Conservation (phyloP, 2,329 filamentous ascomycete species). For the Diaporthe eres region DNA sequence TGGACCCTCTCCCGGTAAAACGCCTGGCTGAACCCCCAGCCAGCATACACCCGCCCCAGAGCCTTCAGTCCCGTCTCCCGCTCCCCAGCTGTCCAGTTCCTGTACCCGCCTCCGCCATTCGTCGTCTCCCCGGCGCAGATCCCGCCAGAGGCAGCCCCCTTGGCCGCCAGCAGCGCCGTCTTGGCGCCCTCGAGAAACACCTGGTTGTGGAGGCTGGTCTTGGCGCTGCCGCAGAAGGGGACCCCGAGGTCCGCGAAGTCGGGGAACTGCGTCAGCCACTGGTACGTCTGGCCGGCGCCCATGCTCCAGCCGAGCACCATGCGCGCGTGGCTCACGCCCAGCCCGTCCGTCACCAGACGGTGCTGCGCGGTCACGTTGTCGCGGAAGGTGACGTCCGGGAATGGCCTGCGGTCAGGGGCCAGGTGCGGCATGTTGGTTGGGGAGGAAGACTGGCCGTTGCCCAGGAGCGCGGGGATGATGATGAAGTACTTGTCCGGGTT, state of each 20-base stretch:
- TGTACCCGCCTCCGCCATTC: conserved; percentile 9
- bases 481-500: conserved; percentile 68
- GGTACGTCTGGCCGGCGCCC: conserved; percentile 68
- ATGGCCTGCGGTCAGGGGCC: conserved; percentile 49
- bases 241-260: conserved; percentile 62
- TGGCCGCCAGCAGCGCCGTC: conserved; percentile 56
- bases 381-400: conserved; percentile 61
- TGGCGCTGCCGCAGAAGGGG: conserved; percentile 65
- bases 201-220: conserved; percentile 66
- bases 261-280: conserved; percentile 65
- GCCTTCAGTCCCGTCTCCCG: conserved; percentile 70
- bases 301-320: conserved; percentile 69
- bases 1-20: conserved; percentile 83
- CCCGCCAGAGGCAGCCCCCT: conserved; percentile 49
- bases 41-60: conserved; percentile 81
- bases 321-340: conserved; percentile 59
- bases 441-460: conserved; percentile 67
- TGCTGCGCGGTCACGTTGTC: conserved; percentile 68
- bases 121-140: conserved; percentile 32
- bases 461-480: conserved; percentile 65
- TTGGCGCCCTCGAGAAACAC: conserved; percentile 69
- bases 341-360: conserved; percentile 53
- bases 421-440: conserved; percentile 61
- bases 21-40: conserved; percentile 84
- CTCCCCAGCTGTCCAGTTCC: conserved; percentile 45